Conservation (phyloP, 441 rosid genomes). For the Populus tomentosa region DNA sequence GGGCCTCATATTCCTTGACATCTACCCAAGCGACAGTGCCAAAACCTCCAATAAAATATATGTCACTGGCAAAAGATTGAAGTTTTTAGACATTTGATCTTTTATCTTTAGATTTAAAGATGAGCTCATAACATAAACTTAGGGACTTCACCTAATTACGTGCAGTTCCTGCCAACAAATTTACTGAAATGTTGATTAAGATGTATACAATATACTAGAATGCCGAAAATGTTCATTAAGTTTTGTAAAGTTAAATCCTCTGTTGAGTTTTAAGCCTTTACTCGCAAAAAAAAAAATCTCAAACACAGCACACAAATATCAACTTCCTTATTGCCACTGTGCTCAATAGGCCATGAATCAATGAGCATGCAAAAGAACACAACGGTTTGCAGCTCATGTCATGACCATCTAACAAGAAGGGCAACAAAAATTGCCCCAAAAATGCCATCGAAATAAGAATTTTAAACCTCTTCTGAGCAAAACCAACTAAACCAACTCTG, state of each 20-base stretch:
- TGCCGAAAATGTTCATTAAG: not conserved
- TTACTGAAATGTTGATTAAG: not conserved
- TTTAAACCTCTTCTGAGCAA: not conserved
- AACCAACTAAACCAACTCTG: no score
- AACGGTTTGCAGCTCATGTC: not conserved
- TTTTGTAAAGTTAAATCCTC: not conserved
- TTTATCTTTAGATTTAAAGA: not conserved
- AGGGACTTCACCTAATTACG: not conserved
- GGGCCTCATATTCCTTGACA: slow-evolving; percentile 75
- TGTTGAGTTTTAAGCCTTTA: not conserved
- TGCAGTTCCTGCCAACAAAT: no score
- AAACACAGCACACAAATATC: not conserved
- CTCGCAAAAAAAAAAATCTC: not conserved
- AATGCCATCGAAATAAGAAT: not conserved
- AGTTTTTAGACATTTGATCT: not conserved
- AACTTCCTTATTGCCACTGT: not conserved
- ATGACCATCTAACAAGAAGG: not conserved
- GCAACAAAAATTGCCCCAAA: not conserved
- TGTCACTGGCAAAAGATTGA: slow-evolving; percentile 48
- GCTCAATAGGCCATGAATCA: not conserved
- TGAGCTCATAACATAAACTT: not conserved
- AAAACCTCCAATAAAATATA: slow-evolving; percentile 97
- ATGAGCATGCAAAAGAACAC: not conserved
- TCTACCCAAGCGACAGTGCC: slow-evolving; percentile 99
- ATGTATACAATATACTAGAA: not conserved